These are phyloP conservation scores for Kodamaea ohmeri DNA, from an alignment of 1,139 yeast species.

Conservation along the genomic window DNA sequence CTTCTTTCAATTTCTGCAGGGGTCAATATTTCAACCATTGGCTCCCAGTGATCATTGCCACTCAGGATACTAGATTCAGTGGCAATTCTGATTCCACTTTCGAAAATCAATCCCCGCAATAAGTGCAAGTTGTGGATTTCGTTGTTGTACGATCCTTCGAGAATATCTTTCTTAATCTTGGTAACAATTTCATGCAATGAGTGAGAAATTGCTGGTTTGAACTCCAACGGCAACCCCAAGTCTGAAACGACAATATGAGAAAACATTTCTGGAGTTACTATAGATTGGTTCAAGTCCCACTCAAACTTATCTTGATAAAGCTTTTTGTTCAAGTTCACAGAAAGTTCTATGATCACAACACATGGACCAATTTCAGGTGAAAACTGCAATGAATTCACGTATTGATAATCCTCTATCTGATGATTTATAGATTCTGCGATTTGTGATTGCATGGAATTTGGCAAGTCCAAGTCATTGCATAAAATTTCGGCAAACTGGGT, in stretches of 20 bases:
- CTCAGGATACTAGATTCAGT: conserved; percentile 46
- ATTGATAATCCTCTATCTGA: conserved; percentile 71
- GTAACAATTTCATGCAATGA: conserved; percentile 78
- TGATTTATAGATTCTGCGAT: conserved; percentile 71
- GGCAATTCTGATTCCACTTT: conserved; percentile 43
- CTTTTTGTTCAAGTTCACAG: conserved; percentile 80
- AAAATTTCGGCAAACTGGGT: conserved; percentile 77
- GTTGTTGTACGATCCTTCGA: conserved; percentile 67
- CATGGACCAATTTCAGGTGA: conserved; percentile 57
- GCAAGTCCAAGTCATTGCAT: conserved; percentile 80
- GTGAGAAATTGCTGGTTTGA: conserved; percentile 86
- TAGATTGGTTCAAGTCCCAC: conserved; percentile 77
- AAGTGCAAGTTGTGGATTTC: conserved; percentile 47
- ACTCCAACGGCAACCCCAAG: conserved; percentile 80
- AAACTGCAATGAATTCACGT: conserved; percentile 57
- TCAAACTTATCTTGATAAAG: conserved; percentile 91
- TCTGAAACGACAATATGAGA: conserved; percentile 82
- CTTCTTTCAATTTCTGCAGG: conserved; percentile 94
- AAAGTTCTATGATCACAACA: conserved; percentile 76
- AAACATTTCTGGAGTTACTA: conserved; percentile 77
- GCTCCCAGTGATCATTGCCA: conserved; percentile 78
- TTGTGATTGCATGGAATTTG: conserved; percentile 58
- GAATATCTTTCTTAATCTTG: conserved; percentile 75
- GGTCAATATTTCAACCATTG: conserved; percentile 78
- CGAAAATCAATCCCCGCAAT: conserved; percentile 43